Evolutionary conservation across 2,329 filamentous ascomycete genomes (phyloP).

Genomic region (Pseudogymnoascus sp.): DNA sequence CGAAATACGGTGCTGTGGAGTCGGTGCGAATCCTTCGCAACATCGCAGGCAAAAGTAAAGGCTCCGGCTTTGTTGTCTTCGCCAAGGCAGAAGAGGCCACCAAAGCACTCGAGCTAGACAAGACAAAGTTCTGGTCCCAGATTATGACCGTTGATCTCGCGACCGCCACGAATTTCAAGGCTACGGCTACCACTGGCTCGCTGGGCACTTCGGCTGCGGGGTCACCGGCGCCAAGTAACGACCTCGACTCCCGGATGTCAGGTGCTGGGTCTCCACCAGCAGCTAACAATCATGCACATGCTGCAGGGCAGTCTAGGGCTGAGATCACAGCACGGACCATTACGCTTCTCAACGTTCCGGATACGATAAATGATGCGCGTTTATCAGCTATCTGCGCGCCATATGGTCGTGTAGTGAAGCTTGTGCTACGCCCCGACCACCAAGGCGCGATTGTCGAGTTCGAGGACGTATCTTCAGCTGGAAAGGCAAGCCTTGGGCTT

Average conservation of each 20-base stretch:
- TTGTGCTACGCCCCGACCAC: slow-evolving; percentile 73
- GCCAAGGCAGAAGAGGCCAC: slow-evolving; percentile 61
- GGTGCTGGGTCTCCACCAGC: slow-evolving; percentile 26
- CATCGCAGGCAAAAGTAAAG: slow-evolving; percentile 60
- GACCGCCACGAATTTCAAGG: slow-evolving; percentile 48
- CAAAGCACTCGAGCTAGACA: slow-evolving; percentile 58
- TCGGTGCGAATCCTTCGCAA: slow-evolving; percentile 64
- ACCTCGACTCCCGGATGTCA: slow-evolving; percentile 27
- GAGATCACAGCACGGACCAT: slow-evolving; percentile 63
- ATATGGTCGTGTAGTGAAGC: slow-evolving; percentile 63
- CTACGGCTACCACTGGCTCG: slow-evolving; percentile 40
- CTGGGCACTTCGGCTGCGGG: slow-evolving; percentile 28
- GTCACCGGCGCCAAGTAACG: slow-evolving; percentile 26
- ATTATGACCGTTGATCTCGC: slow-evolving; percentile 60
- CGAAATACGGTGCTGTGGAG: slow-evolving; percentile 67
- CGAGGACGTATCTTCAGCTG: slow-evolving; percentile 54
- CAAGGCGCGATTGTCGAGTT: slow-evolving; percentile 84
- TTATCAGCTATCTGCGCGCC: slow-evolving; percentile 65
- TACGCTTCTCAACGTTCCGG: slow-evolving; percentile 76
- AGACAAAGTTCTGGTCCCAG: slow-evolving; percentile 59
- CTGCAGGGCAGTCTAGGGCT: slow-evolving; percentile 34
- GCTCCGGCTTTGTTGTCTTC: slow-evolving; percentile 75
- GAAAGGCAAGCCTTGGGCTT: slow-evolving; percentile 58
- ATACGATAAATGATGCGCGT: slow-evolving; percentile 84
- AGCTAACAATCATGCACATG: slow-evolving; percentile 20